Conservation (phyloP, 106 monocot genomes). For the Allium sativum region DNA sequence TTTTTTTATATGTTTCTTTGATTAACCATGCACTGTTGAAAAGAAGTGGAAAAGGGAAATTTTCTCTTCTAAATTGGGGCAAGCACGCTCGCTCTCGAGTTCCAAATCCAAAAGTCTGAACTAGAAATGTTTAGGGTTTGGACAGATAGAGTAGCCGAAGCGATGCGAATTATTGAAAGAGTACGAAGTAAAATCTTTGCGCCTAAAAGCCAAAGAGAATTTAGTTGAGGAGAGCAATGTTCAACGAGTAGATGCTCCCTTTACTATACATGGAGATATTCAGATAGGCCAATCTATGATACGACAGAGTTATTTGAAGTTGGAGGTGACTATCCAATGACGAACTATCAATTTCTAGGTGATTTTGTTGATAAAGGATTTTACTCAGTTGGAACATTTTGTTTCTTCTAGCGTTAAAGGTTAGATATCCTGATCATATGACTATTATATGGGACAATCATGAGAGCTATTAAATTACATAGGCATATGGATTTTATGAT, state of each 20-base stretch:
- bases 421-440: constrained; percentile 92
- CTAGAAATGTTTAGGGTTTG: constrained; percentile 41
- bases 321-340: constrained; percentile 91
- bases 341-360: constrained; percentile 89
- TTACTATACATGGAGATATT: constrained; percentile 96
- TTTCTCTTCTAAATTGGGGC: background rate
- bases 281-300: constrained; percentile 97
- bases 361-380: constrained; percentile 98
- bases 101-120: constrained; percentile 13
- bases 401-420: constrained; percentile 83
- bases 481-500: too few species aligned
- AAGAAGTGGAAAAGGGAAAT: background rate
- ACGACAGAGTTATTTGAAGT: constrained; percentile 91
- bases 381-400: constrained; percentile 96
- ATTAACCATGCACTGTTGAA: too few species aligned
- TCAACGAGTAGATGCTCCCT: constrained; percentile 93
- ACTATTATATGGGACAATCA: constrained; percentile 93
- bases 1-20: too few species aligned
- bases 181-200: constrained; percentile 88
- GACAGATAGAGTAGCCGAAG: constrained; percentile 97
- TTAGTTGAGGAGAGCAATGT: constrained; percentile 99
- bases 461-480: too few species aligned
- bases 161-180: constrained; percentile 91
- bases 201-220: constrained; percentile 98
- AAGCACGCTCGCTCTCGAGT: background rate